phyloP scores from a whole-genome alignment of 352 stramenopile species.

The Phytopythium montanum region DNA sequence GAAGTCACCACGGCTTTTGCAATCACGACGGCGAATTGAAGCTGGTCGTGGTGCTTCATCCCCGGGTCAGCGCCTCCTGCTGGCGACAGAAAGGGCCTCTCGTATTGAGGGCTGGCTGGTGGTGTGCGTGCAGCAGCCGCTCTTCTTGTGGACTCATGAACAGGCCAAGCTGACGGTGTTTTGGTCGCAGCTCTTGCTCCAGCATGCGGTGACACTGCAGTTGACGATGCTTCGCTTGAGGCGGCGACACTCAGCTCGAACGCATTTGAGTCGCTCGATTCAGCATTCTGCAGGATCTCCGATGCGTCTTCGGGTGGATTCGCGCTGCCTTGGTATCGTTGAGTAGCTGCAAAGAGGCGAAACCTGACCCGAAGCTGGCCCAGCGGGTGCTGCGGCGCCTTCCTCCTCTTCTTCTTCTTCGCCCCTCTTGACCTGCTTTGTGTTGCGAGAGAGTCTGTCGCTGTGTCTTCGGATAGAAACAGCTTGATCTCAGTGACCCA shows the following conservation, averaged over 20 bases:
- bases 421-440: neutral
- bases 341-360: constrained; percentile 7
- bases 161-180: neutral
- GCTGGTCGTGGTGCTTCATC: neutral
- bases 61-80: neutral
- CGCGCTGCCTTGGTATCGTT: neutral
- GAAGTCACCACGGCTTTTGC: constrained; percentile 8
- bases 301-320: neutral
- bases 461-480: neutral
- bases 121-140: neutral
- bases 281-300: neutral
- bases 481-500: constrained; percentile 16
- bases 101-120: neutral
- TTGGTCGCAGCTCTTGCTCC: neutral
- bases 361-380: constrained; percentile 22
- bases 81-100: neutral
- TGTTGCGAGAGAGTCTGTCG: neutral
- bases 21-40: constrained; percentile 26
- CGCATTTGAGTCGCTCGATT: neutral
- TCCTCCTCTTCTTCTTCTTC: neutral
- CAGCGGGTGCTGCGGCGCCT: neutral
- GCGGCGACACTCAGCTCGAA: neutral
- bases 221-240: neutral
- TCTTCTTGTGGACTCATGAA: neutral
- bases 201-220: neutral